Percentiles rank a stretch among this genome's conserved stretches.
Conservation (phyloP, 257 asterid genomes). For the Fraxinus pennsylvanica region DNA sequence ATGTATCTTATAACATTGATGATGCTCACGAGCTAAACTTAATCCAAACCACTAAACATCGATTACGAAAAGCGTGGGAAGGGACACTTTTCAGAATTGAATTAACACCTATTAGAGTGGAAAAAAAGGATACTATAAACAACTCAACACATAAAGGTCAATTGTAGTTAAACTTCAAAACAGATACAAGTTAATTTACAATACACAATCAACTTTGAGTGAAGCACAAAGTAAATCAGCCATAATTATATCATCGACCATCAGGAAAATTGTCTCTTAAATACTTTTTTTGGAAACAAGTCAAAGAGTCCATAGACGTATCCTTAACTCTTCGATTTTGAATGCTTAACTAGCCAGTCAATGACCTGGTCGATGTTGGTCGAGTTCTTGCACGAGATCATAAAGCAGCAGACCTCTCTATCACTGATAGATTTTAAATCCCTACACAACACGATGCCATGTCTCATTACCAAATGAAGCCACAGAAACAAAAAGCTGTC, state of each 20-base stretch:
- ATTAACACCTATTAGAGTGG: not conserved
- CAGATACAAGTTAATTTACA: slow-evolving; percentile 31
- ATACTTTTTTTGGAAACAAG: not conserved
- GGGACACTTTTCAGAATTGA: not conserved
- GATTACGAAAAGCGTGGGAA: not conserved
- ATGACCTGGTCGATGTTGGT: slow-evolving; percentile 93
- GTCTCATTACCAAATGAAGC: not conserved
- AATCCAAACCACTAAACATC: not conserved
- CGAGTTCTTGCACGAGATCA: slow-evolving; percentile 97
- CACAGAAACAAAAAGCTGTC: not conserved
- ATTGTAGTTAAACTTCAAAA: not conserved
- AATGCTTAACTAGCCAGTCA: slow-evolving; percentile 95
- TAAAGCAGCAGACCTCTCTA: slow-evolving; percentile 96
- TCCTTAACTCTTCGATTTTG: slow-evolving; percentile 80
- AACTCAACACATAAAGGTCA: not conserved
- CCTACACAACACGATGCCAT: slow-evolving; percentile 48
- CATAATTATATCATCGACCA: not conserved
- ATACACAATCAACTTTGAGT: slow-evolving; percentile 32
- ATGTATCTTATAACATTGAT: not conserved
- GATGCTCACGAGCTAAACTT: not conserved
- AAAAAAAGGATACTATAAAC: not conserved
- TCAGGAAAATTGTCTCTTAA: not conserved
- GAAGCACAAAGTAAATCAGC: slow-evolving; percentile 36
- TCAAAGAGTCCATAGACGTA: slow-evolving; percentile 20
- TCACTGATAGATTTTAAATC: slow-evolving; percentile 74